Base-by-base conservation (phyloP, 371 early-diverging fungal species). In the Mortierella sp. region DNA sequence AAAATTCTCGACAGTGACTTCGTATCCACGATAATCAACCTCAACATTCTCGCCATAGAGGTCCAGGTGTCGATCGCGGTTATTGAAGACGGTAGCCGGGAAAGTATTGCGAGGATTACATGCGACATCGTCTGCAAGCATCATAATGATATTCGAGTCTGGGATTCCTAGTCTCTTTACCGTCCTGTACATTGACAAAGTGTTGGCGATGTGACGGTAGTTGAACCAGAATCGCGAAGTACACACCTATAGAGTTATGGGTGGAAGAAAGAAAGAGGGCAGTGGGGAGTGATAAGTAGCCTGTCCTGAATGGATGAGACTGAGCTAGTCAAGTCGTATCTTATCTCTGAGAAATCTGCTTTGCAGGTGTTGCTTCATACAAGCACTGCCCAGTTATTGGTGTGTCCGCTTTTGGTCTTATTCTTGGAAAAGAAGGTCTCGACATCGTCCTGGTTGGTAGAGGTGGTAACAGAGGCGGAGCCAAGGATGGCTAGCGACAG, bases 191-290 rank as follows among this genome's bases (percentile, higher is more conserved):
- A 98, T 95, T 21, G 97, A 95, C 21, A 98, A 85, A 4, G 97
- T 94, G 83, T 98, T 97, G 76, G 98, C 96, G 29, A 97, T 93
- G 84, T 98, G 99, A 1, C 98, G 86, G 81, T 95, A 95, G 81
- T 96, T 95, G 87, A 98, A 97, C 99, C 99, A 98, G 81, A 96
- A 98, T 15, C 98, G 90, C 18, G 98, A 98, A 0, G 99, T 96
- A 84, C 95, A 94, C 26, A 97, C 96, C 95, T 95, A 74, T 2
- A 21, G 44, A 51, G n/a, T 23, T n/a, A 26, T 28, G 37, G 19
- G 56, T 23, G 29, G 46, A 60, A 59, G 21, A 47, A 14, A 16
- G 26, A 37, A 37, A 37, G 37, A 5, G 37, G 37, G 37, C n/a
- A 37, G 37, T 37, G 37, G 19, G 26, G 29, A 51, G 62, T n/a